Evolutionary conservation across 495 filamentous ascomycete genomes (phyloP).

Genomic region (Penicillium soppii): DNA sequence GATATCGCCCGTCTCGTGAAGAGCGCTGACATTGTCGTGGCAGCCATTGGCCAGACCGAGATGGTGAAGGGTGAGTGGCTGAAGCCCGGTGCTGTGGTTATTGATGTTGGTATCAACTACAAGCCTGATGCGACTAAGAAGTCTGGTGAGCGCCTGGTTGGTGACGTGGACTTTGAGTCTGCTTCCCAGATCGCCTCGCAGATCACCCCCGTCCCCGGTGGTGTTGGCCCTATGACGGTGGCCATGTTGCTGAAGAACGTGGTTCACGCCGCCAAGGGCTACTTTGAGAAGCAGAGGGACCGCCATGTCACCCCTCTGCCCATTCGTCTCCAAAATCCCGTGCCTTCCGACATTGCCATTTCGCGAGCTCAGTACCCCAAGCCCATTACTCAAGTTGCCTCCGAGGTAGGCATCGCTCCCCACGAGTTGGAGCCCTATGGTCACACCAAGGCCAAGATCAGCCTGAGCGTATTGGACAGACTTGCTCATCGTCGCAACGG

Average conservation of each 20-base stretch:
- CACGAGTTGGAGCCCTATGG: constrained; percentile 94
- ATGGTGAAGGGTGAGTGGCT: constrained; percentile 95
- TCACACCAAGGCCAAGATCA: constrained; percentile 91
- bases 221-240: constrained; percentile 97
- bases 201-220: constrained; percentile 95
- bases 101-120: constrained; percentile 98
- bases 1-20: constrained; percentile 72
- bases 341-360: constrained; percentile 92
- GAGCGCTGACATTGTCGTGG: constrained; percentile 84
- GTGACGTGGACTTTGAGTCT: constrained; percentile 90
- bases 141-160: constrained; percentile 89
- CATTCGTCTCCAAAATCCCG: constrained; percentile 68
- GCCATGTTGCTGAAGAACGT: constrained; percentile 96
- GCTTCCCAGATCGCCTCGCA: constrained; percentile 85
- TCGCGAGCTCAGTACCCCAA: constrained; percentile 89
- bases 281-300: constrained; percentile 78
- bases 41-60: constrained; percentile 82
- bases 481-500: constrained; percentile 85
- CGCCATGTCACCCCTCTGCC: constrained; percentile 76
- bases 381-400: constrained; percentile 75
- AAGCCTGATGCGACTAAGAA: constrained; percentile 92
- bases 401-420: constrained; percentile 80
- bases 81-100: constrained; percentile 89
- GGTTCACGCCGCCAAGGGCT: constrained; percentile 73
- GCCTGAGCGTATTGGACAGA: constrained; percentile 75